A percentile compares a stretch with the other conserved stretches of the same genome.
These are phyloP conservation scores for Neoboletus brunneissimus DNA, from an alignment of 768 basidiomycete species.

Conservation along the genomic window DNA sequence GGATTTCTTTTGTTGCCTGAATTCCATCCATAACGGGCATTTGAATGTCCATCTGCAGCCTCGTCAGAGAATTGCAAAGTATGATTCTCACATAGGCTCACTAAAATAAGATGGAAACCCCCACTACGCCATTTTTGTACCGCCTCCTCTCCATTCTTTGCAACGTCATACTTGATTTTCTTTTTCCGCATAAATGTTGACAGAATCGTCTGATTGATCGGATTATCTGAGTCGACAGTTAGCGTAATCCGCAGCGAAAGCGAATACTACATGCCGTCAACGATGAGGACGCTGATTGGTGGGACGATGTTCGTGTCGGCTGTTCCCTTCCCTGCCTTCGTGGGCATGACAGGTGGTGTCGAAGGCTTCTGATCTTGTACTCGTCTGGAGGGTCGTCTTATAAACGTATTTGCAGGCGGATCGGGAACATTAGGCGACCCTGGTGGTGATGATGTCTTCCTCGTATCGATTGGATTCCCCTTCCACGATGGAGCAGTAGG, in stretches of 20 bases:
- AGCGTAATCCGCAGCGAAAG: constrained; percentile 7
- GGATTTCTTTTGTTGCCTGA: constrained; percentile 93
- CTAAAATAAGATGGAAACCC: constrained; percentile 92
- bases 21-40: constrained; percentile 99
- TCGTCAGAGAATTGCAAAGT: constrained; percentile 11
- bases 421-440: constrained; percentile 30
- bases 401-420: constrained; percentile 20
- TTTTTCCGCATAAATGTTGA: constrained; percentile 97
- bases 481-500: constrained; percentile 23
- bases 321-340: constrained; percentile 50
- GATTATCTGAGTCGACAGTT: constrained; percentile 69
- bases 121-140: constrained; percentile 94
- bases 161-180: constrained; percentile 91
- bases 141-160: constrained; percentile 93
- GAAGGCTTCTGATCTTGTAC: constrained; percentile 29
- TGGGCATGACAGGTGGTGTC: constrained; percentile 27
- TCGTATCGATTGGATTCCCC: constrained; percentile 26
- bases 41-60: constrained; percentile 94
- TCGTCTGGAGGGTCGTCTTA: constrained; percentile 33
- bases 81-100: constrained; percentile 39
- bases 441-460: constrained; percentile 36
- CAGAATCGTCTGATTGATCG: constrained; percentile 96
- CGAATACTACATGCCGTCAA: constrained; percentile 69
- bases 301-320: constrained; percentile 79
- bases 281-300: constrained; percentile 96